Evolutionary conservation across 1,284 basidiomycete species (phyloP), one percentile per base, ranked within the genome.

Genomic region (Sporisorium graminicola): DNA sequence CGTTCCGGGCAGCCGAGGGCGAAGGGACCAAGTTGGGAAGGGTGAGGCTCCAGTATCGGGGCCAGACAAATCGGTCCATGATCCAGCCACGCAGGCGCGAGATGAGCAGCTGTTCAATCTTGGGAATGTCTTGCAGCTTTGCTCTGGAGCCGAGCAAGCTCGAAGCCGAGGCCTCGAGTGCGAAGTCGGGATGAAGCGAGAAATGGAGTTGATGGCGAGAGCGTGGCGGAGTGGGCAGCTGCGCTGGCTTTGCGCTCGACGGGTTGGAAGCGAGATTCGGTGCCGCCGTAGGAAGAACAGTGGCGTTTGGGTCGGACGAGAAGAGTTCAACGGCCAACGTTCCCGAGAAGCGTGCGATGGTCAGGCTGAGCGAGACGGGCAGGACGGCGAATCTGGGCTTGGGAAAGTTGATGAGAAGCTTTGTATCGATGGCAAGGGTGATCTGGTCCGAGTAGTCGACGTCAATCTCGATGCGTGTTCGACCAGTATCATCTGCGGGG

Each of bases 61-160:
- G 89, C 86, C 88, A 88, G 27, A 89, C 89, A 55, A 89, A 81
- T 5, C 87, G 86, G 62, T 89, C 88, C 66, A 87, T 86, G 18
- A 90, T 87, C 54, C 86, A 87, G 2, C 86, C 86, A 29, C 89
- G 85, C 0, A 90, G 77, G 3, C 89, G 86, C 5, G 87, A 87
- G 2, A 88, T 77, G 57, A 90, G 86, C 31, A 90, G 86, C 77
- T 90, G 89, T 71, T 90, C 89, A 44, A 90, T 87, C 79, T 90
- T 90, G 12, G 89, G 89, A 2, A 90, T 88, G 74, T 90, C 89
- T 71, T 90, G 88, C 20, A 90, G 83, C 81, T 89, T 90, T 6
- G 89, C 89, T 56, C 89, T 80, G 20, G 87, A 88, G 5, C 89
- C 89, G 4, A 90, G 84, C 18, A 90, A 82, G 52, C 87, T 88